A percentile compares a stretch with the other conserved stretches of the same genome.
Evolutionary conservation across 1,284 basidiomycete species (phyloP).

Genomic region (Takashimella koratensis): DNA sequence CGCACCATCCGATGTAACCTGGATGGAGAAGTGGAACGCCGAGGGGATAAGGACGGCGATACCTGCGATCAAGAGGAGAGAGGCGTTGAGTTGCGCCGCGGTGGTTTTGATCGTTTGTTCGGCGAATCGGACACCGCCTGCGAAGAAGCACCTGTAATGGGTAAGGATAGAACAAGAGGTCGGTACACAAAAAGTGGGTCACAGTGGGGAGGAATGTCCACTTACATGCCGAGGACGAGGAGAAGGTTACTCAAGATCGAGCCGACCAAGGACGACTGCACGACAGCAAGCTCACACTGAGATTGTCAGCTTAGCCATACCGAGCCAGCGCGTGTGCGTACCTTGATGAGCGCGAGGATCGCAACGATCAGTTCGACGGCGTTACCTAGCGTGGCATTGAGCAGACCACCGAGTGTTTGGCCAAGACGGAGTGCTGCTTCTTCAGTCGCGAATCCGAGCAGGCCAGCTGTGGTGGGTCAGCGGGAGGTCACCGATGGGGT

Average conservation of each 20-base stretch:
- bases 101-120: conserved; percentile 49
- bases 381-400: conserved; percentile 78
- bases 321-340: conserved; percentile 5
- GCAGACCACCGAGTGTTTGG: conserved; percentile 76
- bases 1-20: neutral
- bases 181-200: conserved; percentile 47
- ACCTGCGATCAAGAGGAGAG: conserved; percentile 53
- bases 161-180: neutral
- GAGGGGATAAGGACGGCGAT: conserved; percentile 52
- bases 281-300: conserved; percentile 54
- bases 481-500: neutral
- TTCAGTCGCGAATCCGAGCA: conserved; percentile 83
- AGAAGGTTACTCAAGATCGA: conserved; percentile 64
- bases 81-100: conserved; percentile 51
- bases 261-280: conserved; percentile 52
- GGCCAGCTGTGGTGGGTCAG: conserved; percentile 55
- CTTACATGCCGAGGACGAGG: conserved; percentile 74
- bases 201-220: conserved; percentile 48
- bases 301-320: neutral
- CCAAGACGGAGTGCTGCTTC: conserved; percentile 69
- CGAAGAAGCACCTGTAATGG: conserved; percentile 40
- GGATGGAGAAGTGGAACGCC: conserved; percentile 52
- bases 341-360: conserved; percentile 45
- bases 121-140: conserved; percentile 47
- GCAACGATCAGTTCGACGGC: conserved; percentile 49